Percentiles rank a stretch among this genome's conserved stretches.
Evolutionary conservation across 225 moss, liverwort and hornwort species (phyloP).

Genomic region (Polytrichum formosum): DNA sequence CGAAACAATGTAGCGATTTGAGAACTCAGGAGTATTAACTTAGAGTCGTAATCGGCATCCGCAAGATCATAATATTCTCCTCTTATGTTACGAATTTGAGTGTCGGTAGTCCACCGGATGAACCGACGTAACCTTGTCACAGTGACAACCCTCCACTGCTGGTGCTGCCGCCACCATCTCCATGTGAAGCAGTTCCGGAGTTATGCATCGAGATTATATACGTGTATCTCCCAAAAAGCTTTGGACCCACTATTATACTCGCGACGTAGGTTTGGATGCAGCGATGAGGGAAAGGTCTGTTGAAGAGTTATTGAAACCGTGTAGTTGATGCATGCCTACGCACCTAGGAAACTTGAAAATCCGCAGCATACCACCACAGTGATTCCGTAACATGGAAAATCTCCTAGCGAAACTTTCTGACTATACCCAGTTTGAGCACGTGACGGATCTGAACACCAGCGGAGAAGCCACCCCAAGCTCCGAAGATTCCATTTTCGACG

Average conservation of each 20-base stretch:
- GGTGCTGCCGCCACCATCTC: no score
- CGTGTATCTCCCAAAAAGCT: no score
- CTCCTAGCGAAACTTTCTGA: constrained; percentile 9
- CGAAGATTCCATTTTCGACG: constrained; percentile 4
- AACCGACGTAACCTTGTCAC: not conserved
- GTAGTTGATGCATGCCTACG: not conserved
- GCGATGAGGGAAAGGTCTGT: not conserved
- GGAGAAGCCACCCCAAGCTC: constrained; percentile 1
- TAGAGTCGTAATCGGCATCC: no score
- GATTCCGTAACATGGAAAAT: constrained; percentile 12
- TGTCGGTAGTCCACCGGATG: not conserved
- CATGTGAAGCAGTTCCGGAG: no score
- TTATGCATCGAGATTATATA: no score
- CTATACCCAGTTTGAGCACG: constrained; percentile 7
- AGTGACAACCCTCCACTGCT: no score
- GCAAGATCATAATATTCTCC: no score
- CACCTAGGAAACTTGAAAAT: not conserved
- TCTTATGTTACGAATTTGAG: not conserved
- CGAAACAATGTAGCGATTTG: no score
- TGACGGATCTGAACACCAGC: constrained; percentile 3
- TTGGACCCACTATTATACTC: not conserved
- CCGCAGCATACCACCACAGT: not conserved
- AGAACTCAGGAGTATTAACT: no score
- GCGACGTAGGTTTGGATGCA: not conserved
- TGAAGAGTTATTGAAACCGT: not conserved